A percentile compares a stretch with the other conserved stretches of the same genome.
These are phyloP conservation scores for Sarocladiaceae sp. DNA, from an alignment of 2,329 filamentous ascomycete genomes.

Conservation along the genomic window DNA sequence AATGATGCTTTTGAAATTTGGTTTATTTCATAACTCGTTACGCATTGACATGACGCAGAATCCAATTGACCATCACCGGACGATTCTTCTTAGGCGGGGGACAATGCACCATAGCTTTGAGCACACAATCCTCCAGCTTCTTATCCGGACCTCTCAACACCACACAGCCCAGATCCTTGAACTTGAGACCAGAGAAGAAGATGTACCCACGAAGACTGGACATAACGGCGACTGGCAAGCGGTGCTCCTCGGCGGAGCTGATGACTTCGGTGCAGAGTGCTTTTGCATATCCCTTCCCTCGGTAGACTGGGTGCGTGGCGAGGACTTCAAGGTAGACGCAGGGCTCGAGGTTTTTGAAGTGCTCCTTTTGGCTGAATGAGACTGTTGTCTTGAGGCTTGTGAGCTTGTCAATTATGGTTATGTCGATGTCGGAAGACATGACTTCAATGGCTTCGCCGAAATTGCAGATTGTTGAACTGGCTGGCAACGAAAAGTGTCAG, in stretches of 20 bases:
- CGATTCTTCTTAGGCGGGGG: neutral
- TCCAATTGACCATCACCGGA: neutral
- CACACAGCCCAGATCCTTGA: neutral
- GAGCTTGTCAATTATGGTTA: neutral
- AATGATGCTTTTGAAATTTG: no score
- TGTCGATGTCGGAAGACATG: neutral
- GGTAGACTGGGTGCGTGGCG: neutral
- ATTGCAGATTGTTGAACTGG: neutral
- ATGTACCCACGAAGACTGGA: neutral
- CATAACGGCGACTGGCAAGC: neutral
- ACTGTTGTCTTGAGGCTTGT: neutral
- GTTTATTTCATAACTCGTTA: no score
- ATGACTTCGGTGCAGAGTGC: neutral
- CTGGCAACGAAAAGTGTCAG: neutral
- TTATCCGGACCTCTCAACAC: neutral
- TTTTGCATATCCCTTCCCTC: neutral
- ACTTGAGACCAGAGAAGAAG: neutral
- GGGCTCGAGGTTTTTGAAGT: neutral
- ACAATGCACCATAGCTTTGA: neutral
- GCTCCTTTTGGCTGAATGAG: neutral
- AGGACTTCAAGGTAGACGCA: slow-evolving; percentile 2
- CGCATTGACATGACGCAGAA: neutral
- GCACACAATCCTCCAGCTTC: neutral
- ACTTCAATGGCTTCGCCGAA: neutral
- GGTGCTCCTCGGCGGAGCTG: neutral